Evolutionary conservation across 2,329 filamentous ascomycete species (phyloP), one percentile per base, ranked within the genome.

Genomic region (Trichoderma aggressivum): DNA sequence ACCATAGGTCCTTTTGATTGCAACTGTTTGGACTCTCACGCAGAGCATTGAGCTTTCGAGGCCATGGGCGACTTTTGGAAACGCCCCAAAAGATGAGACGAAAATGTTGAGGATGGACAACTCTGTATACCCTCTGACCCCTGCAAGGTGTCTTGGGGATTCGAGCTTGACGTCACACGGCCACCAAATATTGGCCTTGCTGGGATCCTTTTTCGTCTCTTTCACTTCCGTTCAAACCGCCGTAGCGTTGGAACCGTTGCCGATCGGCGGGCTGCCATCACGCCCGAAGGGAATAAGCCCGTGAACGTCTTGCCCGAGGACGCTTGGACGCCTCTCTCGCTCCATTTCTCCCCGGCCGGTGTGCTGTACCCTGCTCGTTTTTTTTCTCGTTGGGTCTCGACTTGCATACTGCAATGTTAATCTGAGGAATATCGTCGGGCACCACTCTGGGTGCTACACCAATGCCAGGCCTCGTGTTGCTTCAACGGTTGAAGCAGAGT

Each of bases 391-490:
- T 14, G 50, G 28, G 24, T 50, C 36, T 53, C 26, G 50, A 34
- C 63, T 47, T 64, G 61, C 43, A 39, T 58, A 34, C 14, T 59
- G 36, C 55, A 67, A 59, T 59, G 36, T 47, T 67, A 32, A 67
- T 50, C 64, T 59, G 55, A 67, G 53, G 64, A 36, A 67, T 47
- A 59, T 59, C 53, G 55, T 67, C 64, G 64, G 64, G 64, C 55
- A 67, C 64, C 64, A 67, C 64, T 59, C 58, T 67, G 36, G 55
- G 10, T 67, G 64, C 64, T 50, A 67, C 64, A 8, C 64, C 64
- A 47, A 43, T 43, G 28, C 64, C 53, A 34, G 53, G 32, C 47
- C 39, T 60, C 56, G 56, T 69, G 56, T 36, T 53, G 56, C 56
- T 50, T 36, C n/a, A 36, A n/a, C 34, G 21, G 39, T 21, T 18